These are phyloP conservation scores for Reticulascus tulasneorum DNA, from an alignment of 2,329 filamentous ascomycete species.

Conservation along the genomic window DNA sequence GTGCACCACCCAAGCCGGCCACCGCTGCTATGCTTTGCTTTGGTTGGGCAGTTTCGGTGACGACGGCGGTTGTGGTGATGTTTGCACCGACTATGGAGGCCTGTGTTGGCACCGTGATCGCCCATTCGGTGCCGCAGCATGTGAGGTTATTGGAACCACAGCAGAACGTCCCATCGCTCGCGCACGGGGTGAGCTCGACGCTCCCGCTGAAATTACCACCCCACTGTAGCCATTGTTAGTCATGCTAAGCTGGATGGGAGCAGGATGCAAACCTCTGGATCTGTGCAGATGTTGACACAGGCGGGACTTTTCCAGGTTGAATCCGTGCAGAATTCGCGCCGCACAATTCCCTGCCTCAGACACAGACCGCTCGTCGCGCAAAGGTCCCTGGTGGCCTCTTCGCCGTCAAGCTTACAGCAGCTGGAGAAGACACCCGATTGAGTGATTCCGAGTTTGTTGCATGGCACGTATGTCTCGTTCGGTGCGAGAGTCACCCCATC, in stretches of 20 bases:
- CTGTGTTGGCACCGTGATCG: slow-evolving; percentile 19
- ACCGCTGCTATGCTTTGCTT: slow-evolving; percentile 17
- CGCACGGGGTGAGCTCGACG: slow-evolving; percentile 9
- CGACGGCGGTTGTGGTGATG: background rate
- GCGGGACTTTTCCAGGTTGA: slow-evolving; percentile 23
- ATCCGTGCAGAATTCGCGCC: slow-evolving; percentile 27
- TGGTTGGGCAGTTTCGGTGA: too few relatives aligned
- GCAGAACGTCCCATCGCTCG: slow-evolving; percentile 26
- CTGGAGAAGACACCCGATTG: slow-evolving; percentile 23
- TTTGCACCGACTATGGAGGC: slow-evolving; percentile 15
- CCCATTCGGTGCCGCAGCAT: slow-evolving; percentile 22
- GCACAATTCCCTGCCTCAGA: slow-evolving; percentile 15
- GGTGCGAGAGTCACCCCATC: slow-evolving; percentile 23
- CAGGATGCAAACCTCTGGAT: slow-evolving; percentile 12
- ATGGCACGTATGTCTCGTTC: slow-evolving; percentile 23
- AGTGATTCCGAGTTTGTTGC: slow-evolving; percentile 27
- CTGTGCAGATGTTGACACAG: slow-evolving; percentile 24
- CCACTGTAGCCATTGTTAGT: slow-evolving; percentile 2
- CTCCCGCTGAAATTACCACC: slow-evolving; percentile 2
- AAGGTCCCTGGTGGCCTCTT: slow-evolving; percentile 17
- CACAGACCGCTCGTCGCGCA: slow-evolving; percentile 25
- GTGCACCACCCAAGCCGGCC: slow-evolving; percentile 19
- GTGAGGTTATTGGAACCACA: slow-evolving; percentile 23
- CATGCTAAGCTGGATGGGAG: background rate
- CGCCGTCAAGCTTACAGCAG: slow-evolving; percentile 25